A percentile compares a stretch with the other conserved stretches of the same genome.
These are phyloP conservation scores for Ceratocystis albifundus DNA, from an alignment of 2,329 filamentous ascomycete species.

Conservation along the genomic window DNA sequence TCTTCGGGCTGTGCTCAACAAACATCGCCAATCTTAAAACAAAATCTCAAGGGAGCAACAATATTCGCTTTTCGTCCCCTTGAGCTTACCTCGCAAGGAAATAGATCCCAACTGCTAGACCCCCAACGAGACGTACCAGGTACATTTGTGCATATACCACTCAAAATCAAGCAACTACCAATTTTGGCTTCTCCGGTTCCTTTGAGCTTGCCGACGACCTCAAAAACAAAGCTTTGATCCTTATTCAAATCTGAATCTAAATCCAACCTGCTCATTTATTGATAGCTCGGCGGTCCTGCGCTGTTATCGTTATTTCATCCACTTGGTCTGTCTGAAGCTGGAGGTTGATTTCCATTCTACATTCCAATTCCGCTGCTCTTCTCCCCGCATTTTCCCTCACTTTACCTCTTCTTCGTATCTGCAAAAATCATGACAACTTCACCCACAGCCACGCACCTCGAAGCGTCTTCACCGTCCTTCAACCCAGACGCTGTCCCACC, in stretches of 20 bases:
- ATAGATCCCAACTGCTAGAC: background rate
- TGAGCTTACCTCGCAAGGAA: background rate
- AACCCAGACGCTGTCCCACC: background rate
- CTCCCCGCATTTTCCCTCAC: background rate
- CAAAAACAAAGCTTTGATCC: conserved; percentile 1
- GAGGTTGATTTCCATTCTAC: background rate
- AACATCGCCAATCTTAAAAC: conserved; percentile 6
- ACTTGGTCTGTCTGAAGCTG: background rate
- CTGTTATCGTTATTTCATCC: background rate
- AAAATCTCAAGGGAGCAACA: background rate
- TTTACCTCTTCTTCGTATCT: background rate
- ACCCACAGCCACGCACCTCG: background rate
- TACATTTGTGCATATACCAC: conserved; percentile 3
- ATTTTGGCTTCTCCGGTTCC: background rate
- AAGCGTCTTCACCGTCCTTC: conserved; percentile 2
- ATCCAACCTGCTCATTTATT: background rate
- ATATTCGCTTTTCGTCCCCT: background rate
- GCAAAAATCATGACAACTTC: background rate
- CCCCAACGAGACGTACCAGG: background rate
- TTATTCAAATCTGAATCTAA: background rate
- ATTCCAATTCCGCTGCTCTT: background rate
- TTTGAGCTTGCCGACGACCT: background rate
- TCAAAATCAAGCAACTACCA: background rate
- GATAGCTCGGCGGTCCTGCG: background rate
- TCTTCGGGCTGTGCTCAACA: background rate